Conservation (phyloP, 345 rosid species). For the Hirschfeldia incana region DNA sequence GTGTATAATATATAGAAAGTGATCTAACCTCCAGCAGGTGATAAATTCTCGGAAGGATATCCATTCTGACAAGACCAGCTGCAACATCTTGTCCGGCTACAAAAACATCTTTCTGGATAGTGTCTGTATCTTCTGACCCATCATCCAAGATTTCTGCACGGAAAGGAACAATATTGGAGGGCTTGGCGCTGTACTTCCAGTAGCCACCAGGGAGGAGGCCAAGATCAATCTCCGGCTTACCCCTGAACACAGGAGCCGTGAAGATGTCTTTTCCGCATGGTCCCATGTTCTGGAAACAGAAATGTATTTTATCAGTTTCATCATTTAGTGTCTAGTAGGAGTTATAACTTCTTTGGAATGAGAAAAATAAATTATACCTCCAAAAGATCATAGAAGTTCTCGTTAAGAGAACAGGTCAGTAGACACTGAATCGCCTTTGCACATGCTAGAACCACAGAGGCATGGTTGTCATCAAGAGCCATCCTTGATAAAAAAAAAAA, state of each 20-base stretch:
- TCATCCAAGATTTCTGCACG: constrained; percentile 52
- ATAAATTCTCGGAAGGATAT: constrained; percentile 66
- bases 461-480: constrained; percentile 86
- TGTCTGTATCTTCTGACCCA: constrained; percentile 57
- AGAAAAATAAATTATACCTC: constrained; percentile 57
- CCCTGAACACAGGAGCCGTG: constrained; percentile 83
- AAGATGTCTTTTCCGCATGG: constrained; percentile 46
- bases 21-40: constrained; percentile 75
- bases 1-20: background rate
- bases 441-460: constrained; percentile 73
- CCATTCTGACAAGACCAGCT: constrained; percentile 94
- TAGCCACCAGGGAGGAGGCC: constrained; percentile 83
- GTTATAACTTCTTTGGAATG: background rate
- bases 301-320: background rate
- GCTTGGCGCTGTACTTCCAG: constrained; percentile 95
- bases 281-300: constrained; percentile 56
- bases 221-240: constrained; percentile 69
- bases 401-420: constrained; percentile 70
- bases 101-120: constrained; percentile 82
- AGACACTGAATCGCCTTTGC: constrained; percentile 63
- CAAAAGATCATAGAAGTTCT: constrained; percentile 56
- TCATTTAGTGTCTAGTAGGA: background rate
- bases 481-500: constrained; percentile 56
- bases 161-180: constrained; percentile 61
- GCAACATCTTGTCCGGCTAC: constrained; percentile 91